Evolutionary conservation across 331 rosid genomes (phyloP).

Genomic region (Pyracantha coccinea): DNA sequence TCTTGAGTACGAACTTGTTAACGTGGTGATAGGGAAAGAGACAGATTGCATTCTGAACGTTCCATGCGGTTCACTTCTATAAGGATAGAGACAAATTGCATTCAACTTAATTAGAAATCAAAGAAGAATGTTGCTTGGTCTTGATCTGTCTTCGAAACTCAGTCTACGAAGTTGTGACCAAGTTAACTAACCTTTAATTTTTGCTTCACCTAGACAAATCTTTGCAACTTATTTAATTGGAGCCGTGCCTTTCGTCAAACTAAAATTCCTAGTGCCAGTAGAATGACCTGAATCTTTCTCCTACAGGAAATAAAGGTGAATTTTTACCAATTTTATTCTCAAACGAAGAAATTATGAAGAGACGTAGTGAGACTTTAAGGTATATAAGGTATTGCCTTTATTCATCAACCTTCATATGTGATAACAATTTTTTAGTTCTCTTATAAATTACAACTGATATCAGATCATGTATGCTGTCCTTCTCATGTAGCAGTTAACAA

Average conservation of each 20-base stretch:
- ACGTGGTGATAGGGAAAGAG: neutral
- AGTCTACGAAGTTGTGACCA: neutral
- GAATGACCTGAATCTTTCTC: neutral
- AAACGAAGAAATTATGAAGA: neutral
- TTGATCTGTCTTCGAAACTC: neutral
- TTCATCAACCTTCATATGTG: neutral
- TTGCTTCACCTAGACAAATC: neutral
- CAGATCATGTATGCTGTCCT: neutral
- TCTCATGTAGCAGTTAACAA: no score
- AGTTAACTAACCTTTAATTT: neutral
- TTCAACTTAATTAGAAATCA: neutral
- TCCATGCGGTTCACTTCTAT: neutral
- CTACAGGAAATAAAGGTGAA: neutral
- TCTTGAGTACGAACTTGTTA: neutral
- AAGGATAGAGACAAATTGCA: neutral
- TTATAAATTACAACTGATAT: neutral
- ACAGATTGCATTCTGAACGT: neutral
- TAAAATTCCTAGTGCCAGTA: neutral
- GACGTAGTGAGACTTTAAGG: neutral
- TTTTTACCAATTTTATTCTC: neutral
- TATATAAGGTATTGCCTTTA: neutral
- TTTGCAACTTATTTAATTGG: neutral
- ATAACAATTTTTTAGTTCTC: neutral
- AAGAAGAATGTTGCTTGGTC: neutral
- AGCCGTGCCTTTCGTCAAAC: neutral